phyloP scores from a whole-genome alignment of 495 filamentous ascomycete genomes.

The Xylaria grammica region DNA sequence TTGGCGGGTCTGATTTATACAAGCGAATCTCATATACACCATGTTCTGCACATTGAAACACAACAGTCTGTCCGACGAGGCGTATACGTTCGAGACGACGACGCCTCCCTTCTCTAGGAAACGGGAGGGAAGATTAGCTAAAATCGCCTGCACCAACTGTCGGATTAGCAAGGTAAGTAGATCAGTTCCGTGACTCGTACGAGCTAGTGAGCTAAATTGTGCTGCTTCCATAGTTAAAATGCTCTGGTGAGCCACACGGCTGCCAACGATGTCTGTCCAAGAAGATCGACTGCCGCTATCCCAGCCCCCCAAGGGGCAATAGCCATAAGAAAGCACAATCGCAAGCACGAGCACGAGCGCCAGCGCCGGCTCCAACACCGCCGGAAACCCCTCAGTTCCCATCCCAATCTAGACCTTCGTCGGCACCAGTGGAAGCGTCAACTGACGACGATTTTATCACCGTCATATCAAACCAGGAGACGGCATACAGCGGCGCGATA shows the following conservation, averaged over 20 bases:
- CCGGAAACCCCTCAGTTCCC: conserved; percentile 20
- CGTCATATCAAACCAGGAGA: conserved; percentile 9
- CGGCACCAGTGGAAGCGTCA: conserved; percentile 2
- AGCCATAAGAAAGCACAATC: conserved; percentile 18
- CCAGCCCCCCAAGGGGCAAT: conserved; percentile 17
- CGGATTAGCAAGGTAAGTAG: conserved; percentile 27
- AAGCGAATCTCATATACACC: neutral
- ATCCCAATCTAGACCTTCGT: neutral
- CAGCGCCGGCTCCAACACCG: conserved; percentile 15
- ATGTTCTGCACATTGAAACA: conserved; percentile 28
- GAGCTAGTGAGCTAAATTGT: conserved; percentile 10
- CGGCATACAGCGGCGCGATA: conserved; percentile 7
- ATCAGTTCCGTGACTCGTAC: neutral
- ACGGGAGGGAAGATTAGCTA: conserved; percentile 19
- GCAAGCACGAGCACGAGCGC: conserved; percentile 1
- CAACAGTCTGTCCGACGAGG: conserved; percentile 20
- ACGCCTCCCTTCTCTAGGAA: conserved; percentile 25
- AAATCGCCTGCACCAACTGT: conserved; percentile 27
- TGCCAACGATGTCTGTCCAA: conserved; percentile 23
- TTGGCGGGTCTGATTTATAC: conserved; percentile 7
- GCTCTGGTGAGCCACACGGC: conserved; percentile 19
- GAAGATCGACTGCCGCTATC: conserved; percentile 21
- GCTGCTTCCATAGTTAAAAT: conserved; percentile 15
- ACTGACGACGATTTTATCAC: conserved; percentile 13
- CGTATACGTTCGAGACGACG: conserved; percentile 26